Percentiles rank a stretch among this genome's conserved stretches.
These are phyloP conservation scores for Collariella sp. DNA, from an alignment of 495 filamentous ascomycete genomes.

Conservation along the genomic window DNA sequence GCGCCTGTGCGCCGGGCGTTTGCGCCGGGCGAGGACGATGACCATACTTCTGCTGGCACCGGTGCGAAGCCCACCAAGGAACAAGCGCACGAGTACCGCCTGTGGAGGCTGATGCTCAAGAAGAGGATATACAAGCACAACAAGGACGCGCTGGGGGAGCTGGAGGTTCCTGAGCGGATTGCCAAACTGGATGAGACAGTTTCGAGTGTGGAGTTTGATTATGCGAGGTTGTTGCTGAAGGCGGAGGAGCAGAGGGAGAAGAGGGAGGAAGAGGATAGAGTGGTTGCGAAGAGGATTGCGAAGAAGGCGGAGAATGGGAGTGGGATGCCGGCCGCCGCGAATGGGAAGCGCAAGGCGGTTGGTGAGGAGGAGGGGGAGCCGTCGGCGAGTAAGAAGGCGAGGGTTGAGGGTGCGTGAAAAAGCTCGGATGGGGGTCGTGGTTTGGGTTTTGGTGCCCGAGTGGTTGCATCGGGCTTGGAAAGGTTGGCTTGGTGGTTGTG, in stretches of 20 bases:
- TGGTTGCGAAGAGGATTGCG: conserved; percentile 14
- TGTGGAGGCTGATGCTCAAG: conserved; percentile 80
- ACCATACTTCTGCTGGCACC: not conserved
- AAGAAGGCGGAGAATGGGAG: not conserved
- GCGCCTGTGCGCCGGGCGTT: conserved; percentile 46
- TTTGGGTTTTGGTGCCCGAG: too few species aligned
- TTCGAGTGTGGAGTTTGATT: conserved; percentile 71
- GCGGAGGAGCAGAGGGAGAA: conserved; percentile 22
- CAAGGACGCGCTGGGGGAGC: conserved; percentile 63
- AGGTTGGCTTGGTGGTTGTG: not conserved
- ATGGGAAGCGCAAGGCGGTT: conserved; percentile 8
- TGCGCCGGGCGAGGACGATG: conserved; percentile 6
- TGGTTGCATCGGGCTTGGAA: not conserved
- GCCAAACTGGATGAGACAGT: conserved; percentile 75
- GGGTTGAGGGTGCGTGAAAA: conserved; percentile 17
- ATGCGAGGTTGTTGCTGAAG: conserved; percentile 53
- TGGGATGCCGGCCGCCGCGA: not conserved
- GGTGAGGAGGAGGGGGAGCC: conserved; percentile 9
- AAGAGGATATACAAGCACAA: conserved; percentile 74
- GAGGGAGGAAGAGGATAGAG: conserved; percentile 1
- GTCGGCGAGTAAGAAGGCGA: conserved; percentile 30
- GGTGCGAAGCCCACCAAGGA: conserved; percentile 21
- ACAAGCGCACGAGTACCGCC: conserved; percentile 50
- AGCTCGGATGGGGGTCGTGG: too few species aligned
- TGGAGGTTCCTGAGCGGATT: conserved; percentile 67